Evolutionary conservation across 1,139 yeast species (phyloP), one percentile per base, ranked within the genome.

Genomic region (Pichia sp.): DNA sequence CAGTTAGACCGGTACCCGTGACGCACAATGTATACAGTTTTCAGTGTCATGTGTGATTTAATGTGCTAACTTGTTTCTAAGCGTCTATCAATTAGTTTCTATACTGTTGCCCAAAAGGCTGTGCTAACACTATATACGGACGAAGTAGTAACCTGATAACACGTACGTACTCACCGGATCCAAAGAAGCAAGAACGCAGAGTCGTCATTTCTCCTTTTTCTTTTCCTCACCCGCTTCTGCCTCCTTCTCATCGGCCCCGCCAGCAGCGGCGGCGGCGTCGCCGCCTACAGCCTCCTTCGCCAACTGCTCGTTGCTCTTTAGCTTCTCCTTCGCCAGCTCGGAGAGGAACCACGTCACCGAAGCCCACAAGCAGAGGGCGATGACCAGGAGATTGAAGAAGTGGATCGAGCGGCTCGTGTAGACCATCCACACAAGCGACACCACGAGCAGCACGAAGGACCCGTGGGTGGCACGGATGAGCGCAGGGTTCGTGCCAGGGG

Each of bases 401-500:
- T 93, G 99, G 58, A 87, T 79, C 49, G 88, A 85, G 48, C 77
- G 67, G 6, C 93, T 86, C 56, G 85, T 74, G 63, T 74, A 78
- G 30, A 88, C 78, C 70, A 92, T 78, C 54, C 76, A 72, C 1
- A 74, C 60, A 60, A 92, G 75, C 1, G 92, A 75, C 8, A 71
- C 42, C 15, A 79, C 66, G 55, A 88, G 73, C 10, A 82, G 73
- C 1, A 75, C 73, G 64, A 88, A 88, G 1, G 93, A 82, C 1
- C 72, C 75, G 64, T 88, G 95, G 0, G 95, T 87, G 8, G 98
- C 97, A 45, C 79, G 76, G 16, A 90, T 76, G 52, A 93, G 77
- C 0, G 95, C 90, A 0, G 97, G 97, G 0, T 93, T 81, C 0
- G 96, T 82, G 1, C 99, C 99, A 1, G 98, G 98, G n/a, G 90